A percentile compares a stretch with the other conserved stretches of the same genome.
These are phyloP conservation scores for Irpex rosettiformis DNA, from an alignment of 1,284 basidiomycete genomes.

Conservation along the genomic window DNA sequence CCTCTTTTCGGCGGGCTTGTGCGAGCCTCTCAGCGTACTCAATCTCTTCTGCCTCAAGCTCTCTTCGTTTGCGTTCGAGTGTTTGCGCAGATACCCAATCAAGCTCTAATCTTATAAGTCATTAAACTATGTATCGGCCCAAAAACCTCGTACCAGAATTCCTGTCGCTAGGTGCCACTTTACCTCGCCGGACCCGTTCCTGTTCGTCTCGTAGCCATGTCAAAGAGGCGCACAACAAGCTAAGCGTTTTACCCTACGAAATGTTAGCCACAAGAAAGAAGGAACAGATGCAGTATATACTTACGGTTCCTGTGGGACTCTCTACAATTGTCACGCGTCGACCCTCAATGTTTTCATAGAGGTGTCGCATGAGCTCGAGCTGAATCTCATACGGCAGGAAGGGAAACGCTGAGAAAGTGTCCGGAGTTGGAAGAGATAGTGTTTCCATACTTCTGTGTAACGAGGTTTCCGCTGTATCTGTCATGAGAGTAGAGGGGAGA, in stretches of 20 bases:
- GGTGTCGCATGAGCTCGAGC: slow-evolving; percentile 81
- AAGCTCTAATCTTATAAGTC: slow-evolving; percentile 41
- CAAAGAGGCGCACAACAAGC: slow-evolving; percentile 74
- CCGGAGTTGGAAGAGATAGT: slow-evolving; percentile 59
- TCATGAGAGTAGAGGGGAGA: background rate
- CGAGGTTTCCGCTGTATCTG: background rate
- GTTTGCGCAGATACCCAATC: slow-evolving; percentile 85
- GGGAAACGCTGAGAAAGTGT: slow-evolving; percentile 73
- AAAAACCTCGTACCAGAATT: slow-evolving; percentile 29
- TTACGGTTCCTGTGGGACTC: slow-evolving; percentile 82
- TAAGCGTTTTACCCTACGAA: slow-evolving; percentile 79
- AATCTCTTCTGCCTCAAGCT: slow-evolving; percentile 63
- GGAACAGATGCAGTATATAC: slow-evolving; percentile 16
- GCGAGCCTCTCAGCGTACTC: slow-evolving; percentile 61
- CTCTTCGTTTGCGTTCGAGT: slow-evolving; percentile 55
- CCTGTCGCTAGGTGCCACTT: slow-evolving; percentile 40
- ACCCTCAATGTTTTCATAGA: slow-evolving; percentile 80
- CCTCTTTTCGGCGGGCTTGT: slow-evolving; percentile 59
- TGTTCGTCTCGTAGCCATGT: slow-evolving; percentile 78
- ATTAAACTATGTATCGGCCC: background rate
- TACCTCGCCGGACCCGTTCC: slow-evolving; percentile 61
- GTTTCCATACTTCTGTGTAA: slow-evolving; percentile 14
- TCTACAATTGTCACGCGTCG: slow-evolving; percentile 79
- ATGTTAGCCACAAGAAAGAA: background rate
- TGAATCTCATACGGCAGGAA: slow-evolving; percentile 90